phyloP scores from a whole-genome alignment of 2,329 filamentous ascomycete species.

The Fulvia fulva region DNA sequence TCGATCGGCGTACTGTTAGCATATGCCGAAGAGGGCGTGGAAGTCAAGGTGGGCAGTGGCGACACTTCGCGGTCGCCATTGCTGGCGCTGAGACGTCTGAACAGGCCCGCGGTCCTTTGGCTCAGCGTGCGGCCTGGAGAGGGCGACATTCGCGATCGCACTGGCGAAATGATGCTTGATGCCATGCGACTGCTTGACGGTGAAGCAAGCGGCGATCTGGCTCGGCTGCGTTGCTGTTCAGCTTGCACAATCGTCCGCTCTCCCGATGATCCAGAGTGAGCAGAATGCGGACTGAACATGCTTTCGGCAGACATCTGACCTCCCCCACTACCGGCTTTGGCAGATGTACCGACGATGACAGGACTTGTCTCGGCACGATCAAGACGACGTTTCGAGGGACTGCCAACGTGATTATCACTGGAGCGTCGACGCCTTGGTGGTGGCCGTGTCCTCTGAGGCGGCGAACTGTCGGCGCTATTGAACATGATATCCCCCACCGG shows the following conservation, averaged over 20 bases:
- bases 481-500: constrained; percentile 20
- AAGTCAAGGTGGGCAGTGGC: constrained; percentile 19
- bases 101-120: constrained; percentile 31
- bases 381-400: constrained; percentile 25
- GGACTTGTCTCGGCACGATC: constrained; percentile 31
- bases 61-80: constrained; percentile 16
- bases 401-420: constrained; percentile 22
- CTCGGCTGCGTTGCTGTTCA: constrained; percentile 8
- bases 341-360: constrained; percentile 15
- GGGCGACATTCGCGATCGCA: constrained; percentile 17
- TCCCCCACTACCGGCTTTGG: constrained; percentile 12
- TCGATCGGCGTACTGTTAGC: constrained; percentile 8
- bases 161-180: constrained; percentile 9
- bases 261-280: constrained; percentile 26
- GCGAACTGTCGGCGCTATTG: constrained; percentile 20
- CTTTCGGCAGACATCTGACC: constrained; percentile 18
- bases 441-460: constrained; percentile 6
- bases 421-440: constrained; percentile 22
- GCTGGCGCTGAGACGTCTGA: constrained; percentile 32
- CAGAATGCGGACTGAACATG: constrained; percentile 22
- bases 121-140: constrained; percentile 26
- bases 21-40: constrained; percentile 20
- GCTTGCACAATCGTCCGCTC: constrained; percentile 23
- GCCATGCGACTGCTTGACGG: constrained; percentile 4
- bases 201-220: constrained; percentile 13